Evolutionary conservation across 2,329 filamentous ascomycete species (phyloP).

Genomic region (Aspergillus flavus): DNA sequence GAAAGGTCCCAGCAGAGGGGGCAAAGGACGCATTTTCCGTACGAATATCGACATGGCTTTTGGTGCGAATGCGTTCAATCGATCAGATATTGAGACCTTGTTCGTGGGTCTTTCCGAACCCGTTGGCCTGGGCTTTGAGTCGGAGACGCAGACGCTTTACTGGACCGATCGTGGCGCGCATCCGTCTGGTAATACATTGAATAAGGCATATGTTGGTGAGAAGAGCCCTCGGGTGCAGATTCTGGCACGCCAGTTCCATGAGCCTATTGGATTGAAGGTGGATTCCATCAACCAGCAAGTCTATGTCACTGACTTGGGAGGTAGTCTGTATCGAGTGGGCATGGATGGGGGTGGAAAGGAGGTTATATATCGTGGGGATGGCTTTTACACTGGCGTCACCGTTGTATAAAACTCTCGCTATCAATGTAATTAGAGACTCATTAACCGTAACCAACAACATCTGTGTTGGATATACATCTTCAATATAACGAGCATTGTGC

Average conservation of each 20-base stretch:
- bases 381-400: conserved; percentile 23
- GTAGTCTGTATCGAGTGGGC: conserved; percentile 23
- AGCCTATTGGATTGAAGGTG: conserved; percentile 31
- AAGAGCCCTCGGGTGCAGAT: conserved; percentile 14
- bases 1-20: conserved; percentile 58
- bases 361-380: conserved; percentile 21
- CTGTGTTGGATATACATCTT: no score
- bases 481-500: no score
- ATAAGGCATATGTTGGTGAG: conserved; percentile 36
- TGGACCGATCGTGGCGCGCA: conserved; percentile 65
- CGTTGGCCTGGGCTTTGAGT: conserved; percentile 59
- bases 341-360: conserved; percentile 23
- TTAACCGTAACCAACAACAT: no score
- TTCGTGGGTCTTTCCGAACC: conserved; percentile 54
- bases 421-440: no score
- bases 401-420: no score
- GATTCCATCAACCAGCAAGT: conserved; percentile 19
- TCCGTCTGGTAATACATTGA: conserved; percentile 58
- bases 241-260: conserved; percentile 27
- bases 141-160: conserved; percentile 49
- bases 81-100: conserved; percentile 49
- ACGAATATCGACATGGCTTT: conserved; percentile 48
- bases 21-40: conserved; percentile 57
- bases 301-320: conserved; percentile 29
- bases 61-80: conserved; percentile 34